A percentile compares a stretch with the other conserved stretches of the same genome.
Evolutionary conservation across 1,284 basidiomycete species (phyloP).

Genomic region (Tylopilus orsonianus): DNA sequence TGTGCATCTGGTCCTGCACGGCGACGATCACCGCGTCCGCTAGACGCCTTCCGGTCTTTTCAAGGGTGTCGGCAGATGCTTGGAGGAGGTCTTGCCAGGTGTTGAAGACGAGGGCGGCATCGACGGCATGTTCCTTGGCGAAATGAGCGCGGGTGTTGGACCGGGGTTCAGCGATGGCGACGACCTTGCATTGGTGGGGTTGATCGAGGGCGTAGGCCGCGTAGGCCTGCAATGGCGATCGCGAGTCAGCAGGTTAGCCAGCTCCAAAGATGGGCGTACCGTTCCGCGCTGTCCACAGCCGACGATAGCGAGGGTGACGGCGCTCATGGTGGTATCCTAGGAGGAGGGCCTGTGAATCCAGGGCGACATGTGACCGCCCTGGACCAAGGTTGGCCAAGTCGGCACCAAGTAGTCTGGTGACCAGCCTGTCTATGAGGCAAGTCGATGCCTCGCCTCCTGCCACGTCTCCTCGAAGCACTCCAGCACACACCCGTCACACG

Average conservation of each 20-base stretch:
- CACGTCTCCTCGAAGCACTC: slow-evolving; percentile 53
- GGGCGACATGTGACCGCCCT: slow-evolving; percentile 20
- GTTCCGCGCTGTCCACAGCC: slow-evolving; percentile 83
- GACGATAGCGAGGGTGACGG: slow-evolving; percentile 55
- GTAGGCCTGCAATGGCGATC: slow-evolving; percentile 72
- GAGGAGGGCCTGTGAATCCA: slow-evolving; percentile 27
- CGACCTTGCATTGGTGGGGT: slow-evolving; percentile 69
- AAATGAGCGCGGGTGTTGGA: slow-evolving; percentile 61
- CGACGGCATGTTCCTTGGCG: slow-evolving; percentile 55
- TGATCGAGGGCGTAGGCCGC: slow-evolving; percentile 58
- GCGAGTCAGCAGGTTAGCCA: no score
- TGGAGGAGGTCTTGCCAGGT: slow-evolving; percentile 72
- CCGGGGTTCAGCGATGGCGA: slow-evolving; percentile 82
- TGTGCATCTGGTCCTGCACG: slow-evolving; percentile 78
- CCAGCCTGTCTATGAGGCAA: no score
- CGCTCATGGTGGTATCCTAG: slow-evolving; percentile 16
- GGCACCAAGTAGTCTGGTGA: no score
- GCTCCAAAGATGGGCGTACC: no score
- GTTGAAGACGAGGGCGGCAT: slow-evolving; percentile 63
- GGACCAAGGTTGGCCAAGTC: no score
- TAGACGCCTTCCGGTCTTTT: slow-evolving; percentile 60
- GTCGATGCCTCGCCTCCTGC: slow-evolving; percentile 72
- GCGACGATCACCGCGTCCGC: slow-evolving; percentile 80
- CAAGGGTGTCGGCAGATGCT: slow-evolving; percentile 65
- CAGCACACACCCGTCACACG: slow-evolving; percentile 28